Evolutionary conservation across 2,329 filamentous ascomycete genomes (phyloP), one percentile per base, ranked within the genome.

Genomic region (Talaromyces piceae): DNA sequence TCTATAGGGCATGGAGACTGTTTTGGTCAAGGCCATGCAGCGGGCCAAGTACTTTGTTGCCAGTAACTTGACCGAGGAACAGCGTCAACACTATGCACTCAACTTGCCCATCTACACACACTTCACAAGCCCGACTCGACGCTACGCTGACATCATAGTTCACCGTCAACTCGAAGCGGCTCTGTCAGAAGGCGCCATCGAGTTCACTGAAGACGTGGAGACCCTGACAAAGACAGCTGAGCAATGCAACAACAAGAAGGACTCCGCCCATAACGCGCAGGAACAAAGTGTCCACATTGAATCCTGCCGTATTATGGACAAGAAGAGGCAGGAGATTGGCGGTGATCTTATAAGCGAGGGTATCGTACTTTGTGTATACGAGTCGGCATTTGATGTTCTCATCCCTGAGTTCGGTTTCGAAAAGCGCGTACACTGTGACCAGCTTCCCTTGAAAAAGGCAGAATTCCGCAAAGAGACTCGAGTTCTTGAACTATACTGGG

Each of bases 231-330:
- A 97, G 81, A 95, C 87, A 47, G 87, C 91, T 7, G 93, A 98
- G 71, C 83, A 88, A 60, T 95, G 89, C 79, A 98, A 98, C 76
- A 95, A 88, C 66, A 98, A 97, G 83, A 98, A 97, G 71, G 93
- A 98, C 67, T 97, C 91, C 11, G 90, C 93, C 1, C 91, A 95
- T 73, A 93, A 89, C 63, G 93, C 93, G 12, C 93, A 98, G 69
- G 93, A 98, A 70, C 93, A 98, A 74, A 97, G 93, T 69, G 90
- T 98, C 46, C 93, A 98, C 73, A 96, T 98, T 57, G 93, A 97
- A 68, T 89, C 91, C 4, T 98, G 93, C 77, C 87, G 93, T 60
- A 85, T 83, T 62, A 96, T 98, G 88, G 91, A 97, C 73, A 90
- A 88, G 75, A 87, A 86, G 70, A 84, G 88, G 58, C 84, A 89